These are phyloP conservation scores for Monilinia laxa DNA, from an alignment of 2,329 filamentous ascomycete species.

Conservation along the genomic window DNA sequence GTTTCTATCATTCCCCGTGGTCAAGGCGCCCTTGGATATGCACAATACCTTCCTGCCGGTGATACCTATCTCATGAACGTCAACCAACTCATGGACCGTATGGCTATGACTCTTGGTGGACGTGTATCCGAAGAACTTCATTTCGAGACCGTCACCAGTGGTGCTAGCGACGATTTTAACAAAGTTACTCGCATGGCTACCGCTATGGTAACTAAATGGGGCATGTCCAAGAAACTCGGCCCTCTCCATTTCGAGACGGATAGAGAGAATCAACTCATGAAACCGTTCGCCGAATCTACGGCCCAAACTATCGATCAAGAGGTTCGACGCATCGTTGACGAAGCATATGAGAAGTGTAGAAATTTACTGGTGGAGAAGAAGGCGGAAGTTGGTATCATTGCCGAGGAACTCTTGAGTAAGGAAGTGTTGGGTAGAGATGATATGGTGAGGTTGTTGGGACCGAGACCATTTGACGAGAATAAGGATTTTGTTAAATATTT, in stretches of 20 bases:
- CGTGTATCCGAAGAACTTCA: constrained; percentile 95
- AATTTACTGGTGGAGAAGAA: constrained; percentile 83
- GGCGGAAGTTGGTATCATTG: constrained; percentile 81
- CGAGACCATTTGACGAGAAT: constrained; percentile 75
- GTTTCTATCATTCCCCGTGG: constrained; percentile 98
- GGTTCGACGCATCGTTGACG: constrained; percentile 85
- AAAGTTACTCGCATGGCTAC: constrained; percentile 96
- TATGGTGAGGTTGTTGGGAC: constrained; percentile 83
- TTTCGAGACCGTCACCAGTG: constrained; percentile 93
- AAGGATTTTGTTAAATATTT: constrained; percentile 97
- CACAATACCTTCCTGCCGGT: constrained; percentile 88
- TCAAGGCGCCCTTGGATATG: constrained; percentile 89
- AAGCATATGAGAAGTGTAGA: constrained; percentile 89
- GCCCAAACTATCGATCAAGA: constrained; percentile 89
- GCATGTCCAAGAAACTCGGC: constrained; percentile 93
- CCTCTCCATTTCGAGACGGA: constrained; percentile 83
- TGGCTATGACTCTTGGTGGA: constrained; percentile 98
- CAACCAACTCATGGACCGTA: constrained; percentile 96
- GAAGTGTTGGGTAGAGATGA: constrained; percentile 91
- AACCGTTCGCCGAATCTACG: constrained; percentile 94
- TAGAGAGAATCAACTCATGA: constrained; percentile 77
- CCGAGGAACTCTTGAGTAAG: constrained; percentile 88
- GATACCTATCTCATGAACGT: constrained; percentile 96
- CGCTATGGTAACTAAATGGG: constrained; percentile 98
- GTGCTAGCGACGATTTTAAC: constrained; percentile 95